Conservation (phyloP, 1,284 basidiomycete genomes). For the Puccinia triticina region DNA sequence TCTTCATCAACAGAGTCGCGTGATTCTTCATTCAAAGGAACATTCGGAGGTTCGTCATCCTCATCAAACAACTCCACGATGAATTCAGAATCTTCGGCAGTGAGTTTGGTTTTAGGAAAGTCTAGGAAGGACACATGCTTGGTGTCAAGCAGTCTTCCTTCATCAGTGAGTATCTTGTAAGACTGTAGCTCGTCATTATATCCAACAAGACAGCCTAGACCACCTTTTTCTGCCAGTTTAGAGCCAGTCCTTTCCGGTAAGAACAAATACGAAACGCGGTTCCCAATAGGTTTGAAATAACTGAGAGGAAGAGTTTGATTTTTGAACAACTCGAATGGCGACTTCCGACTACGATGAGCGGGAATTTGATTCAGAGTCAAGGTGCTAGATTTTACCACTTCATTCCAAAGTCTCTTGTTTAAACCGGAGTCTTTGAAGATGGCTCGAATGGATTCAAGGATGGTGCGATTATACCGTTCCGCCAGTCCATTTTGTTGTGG, state of each 20-base stretch:
- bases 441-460: background rate
- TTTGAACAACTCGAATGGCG: background rate
- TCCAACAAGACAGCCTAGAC: slow-evolving; percentile 60
- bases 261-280: no score
- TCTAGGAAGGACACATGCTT: no score
- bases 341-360: background rate
- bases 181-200: no score
- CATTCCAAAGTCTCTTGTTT: background rate
- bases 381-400: background rate
- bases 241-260: slow-evolving; percentile 60
- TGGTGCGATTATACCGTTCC: background rate
- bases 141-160: no score
- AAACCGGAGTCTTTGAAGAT: background rate
- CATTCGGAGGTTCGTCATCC: no score
- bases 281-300: background rate
- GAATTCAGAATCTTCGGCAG: no score
- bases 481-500: slow-evolving; percentile 3
- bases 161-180: no score
- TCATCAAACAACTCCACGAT: no score
- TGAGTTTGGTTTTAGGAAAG: no score
- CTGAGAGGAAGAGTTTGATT: background rate
- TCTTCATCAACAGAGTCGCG: no score
- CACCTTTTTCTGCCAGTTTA: slow-evolving; percentile 61
- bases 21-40: no score
- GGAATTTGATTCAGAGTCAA: slow-evolving; percentile 5